Evolutionary conservation across 2,329 filamentous ascomycete genomes (phyloP), one percentile per base, ranked within the genome.

Genomic region (Macrophomina tecta): DNA sequence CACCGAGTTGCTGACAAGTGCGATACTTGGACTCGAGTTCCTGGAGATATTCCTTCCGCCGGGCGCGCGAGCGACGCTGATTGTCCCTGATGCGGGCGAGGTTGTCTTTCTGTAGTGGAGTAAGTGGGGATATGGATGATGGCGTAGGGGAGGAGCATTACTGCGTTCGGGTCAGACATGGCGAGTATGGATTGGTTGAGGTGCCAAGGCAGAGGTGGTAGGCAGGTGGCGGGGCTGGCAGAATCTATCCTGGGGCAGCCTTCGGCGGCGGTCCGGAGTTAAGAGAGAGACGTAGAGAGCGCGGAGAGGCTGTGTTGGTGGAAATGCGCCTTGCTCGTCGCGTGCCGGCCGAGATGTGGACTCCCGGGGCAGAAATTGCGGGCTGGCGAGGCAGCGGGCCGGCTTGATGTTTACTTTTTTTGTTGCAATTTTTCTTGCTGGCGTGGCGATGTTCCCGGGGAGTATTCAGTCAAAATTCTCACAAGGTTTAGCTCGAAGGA

Each of bases 11-110:
- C 75, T 93, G 89, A 74, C 86, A 91, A 63, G 80, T 79, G 55
- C 87, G 85, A 67, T 90, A 79, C 68, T 87, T 88, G 64, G 84
- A 80, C 77, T 93, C 90, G 34, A 93, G 84, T 65, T 91, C 89
- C 69, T 88, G 82, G 46, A 92, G 80, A 74, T 93, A 92, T 73
- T 92, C 90, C 80, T 90, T 91, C 69, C 89, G 85, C 42, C 90
- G 85, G 53, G 90, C 90, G 64, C 91, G 87, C n/a, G 89, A 92
- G 69, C 90, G 87, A 66, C 91, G 85, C 75, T 93, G 91, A 73
- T 93, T 94, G 72, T 93, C 89, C 70, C 91, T 86, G 70, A 93
- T 89, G 67, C 90, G 88, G 55, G 86, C 84, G 40, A 83, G 78
- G 63, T 82, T 82, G 64, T 79, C 76, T 42, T 65, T 71, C 65